Percentiles rank a stretch among this genome's conserved stretches.
These are phyloP conservation scores for Nemania sp. DNA, from an alignment of 2,329 filamentous ascomycete genomes.

Conservation along the genomic window DNA sequence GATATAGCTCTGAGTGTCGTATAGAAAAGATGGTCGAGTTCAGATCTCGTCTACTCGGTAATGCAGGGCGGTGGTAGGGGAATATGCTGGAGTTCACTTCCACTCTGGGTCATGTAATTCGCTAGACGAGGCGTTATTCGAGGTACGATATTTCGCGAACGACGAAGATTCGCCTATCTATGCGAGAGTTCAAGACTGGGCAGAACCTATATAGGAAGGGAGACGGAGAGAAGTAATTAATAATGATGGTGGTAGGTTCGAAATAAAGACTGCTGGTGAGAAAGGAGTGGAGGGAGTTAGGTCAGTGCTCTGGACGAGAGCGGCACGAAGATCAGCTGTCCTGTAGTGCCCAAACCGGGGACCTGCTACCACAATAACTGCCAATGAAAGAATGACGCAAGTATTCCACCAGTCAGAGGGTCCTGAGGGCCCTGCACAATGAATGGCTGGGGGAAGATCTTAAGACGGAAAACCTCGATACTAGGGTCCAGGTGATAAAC, in stretches of 20 bases:
- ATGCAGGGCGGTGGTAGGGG: not conserved
- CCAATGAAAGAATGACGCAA: conserved; percentile 43
- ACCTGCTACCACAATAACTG: conserved; percentile 34
- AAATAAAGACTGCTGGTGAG: conserved; percentile 29
- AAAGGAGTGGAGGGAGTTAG: conserved; percentile 29
- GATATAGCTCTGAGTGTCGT: not conserved
- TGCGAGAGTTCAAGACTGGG: not conserved
- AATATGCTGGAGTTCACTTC: too few species aligned
- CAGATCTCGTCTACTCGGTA: conserved; percentile 5
- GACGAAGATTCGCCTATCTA: conserved; percentile 3
- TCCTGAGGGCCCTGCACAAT: conserved; percentile 41
- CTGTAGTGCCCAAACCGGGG: conserved; percentile 37
- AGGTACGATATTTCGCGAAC: conserved; percentile 1
- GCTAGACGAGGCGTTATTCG: not conserved
- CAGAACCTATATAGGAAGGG: not conserved
- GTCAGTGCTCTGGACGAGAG: conserved; percentile 33
- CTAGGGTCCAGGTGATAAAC: conserved; percentile 38
- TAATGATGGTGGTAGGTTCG: conserved; percentile 23
- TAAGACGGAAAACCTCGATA: conserved; percentile 40
- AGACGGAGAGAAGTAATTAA: conserved; percentile 8
- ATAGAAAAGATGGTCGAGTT: conserved; percentile 7
- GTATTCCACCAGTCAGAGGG: conserved; percentile 46
- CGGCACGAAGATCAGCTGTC: conserved; percentile 38
- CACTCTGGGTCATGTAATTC: too few species aligned
- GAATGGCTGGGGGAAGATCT: conserved; percentile 43